phyloP scores from a whole-genome alignment of 2,329 filamentous ascomycete species.

The Colletotrichum gloeosporioides region DNA sequence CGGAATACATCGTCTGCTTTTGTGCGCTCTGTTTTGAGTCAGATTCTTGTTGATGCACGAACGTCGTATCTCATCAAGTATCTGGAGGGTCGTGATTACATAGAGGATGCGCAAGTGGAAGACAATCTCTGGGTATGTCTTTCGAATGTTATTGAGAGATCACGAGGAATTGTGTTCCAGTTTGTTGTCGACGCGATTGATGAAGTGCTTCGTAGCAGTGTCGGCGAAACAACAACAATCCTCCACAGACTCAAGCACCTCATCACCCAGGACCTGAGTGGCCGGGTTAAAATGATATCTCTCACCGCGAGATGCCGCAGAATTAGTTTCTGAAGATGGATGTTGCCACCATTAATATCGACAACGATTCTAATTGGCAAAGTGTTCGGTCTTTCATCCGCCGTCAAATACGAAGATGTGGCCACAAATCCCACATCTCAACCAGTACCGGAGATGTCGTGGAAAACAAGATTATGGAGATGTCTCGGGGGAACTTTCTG shows the following conservation, averaged over 20 bases:
- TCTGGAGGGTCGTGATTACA: accelerated
- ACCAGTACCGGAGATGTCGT: accelerated
- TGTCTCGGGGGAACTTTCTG: accelerated
- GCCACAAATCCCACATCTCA: not conserved
- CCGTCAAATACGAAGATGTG: too few species aligned
- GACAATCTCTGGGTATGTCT: not conserved
- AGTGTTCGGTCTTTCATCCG: accelerated
- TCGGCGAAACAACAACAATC: accelerated
- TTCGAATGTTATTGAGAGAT: accelerated
- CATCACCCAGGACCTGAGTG: not conserved
- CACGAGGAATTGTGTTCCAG: accelerated
- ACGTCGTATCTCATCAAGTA: not conserved
- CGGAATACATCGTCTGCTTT: accelerated
- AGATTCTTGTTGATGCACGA: not conserved
- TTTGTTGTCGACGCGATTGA: not conserved
- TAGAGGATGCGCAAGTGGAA: not conserved
- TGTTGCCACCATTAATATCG: accelerated
- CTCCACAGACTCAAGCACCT: accelerated
- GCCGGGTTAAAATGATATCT: not conserved
- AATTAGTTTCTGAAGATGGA: accelerated
- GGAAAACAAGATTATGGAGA: not conserved
- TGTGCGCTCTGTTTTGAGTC: not conserved
- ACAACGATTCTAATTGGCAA: not conserved
- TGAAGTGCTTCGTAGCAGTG: accelerated
- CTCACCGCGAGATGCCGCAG: accelerated